These are phyloP conservation scores for Pseudohalonectria lignicola DNA, from an alignment of 2,329 filamentous ascomycete genomes.

Conservation along the genomic window DNA sequence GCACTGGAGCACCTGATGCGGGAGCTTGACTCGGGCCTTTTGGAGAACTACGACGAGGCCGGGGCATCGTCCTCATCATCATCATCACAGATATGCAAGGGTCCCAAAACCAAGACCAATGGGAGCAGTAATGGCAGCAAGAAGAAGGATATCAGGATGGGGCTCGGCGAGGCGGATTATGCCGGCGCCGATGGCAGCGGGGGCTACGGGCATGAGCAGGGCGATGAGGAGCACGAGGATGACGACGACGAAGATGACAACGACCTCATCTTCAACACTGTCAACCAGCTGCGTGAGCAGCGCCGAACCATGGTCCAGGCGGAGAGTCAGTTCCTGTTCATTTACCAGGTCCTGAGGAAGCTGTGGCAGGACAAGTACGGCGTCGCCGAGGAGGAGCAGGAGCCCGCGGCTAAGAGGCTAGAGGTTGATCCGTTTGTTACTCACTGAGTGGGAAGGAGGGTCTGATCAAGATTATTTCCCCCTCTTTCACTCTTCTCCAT, in stretches of 20 bases:
- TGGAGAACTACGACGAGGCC: conserved; percentile 35
- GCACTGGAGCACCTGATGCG: conserved; percentile 83
- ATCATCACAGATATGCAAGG: no score
- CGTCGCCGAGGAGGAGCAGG: conserved; percentile 18
- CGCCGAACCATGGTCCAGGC: conserved; percentile 93
- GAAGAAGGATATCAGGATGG: no score
- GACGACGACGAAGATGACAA: conserved; percentile 16
- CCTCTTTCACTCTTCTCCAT: not conserved
- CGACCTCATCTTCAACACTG: conserved; percentile 54
- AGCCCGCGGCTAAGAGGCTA: conserved; percentile 41
- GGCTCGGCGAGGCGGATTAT: not conserved
- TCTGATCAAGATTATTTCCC: conserved; percentile 3
- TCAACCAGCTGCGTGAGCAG: conserved; percentile 75
- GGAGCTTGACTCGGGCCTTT: conserved; percentile 65
- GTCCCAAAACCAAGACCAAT: no score
- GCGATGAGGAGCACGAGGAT: not conserved
- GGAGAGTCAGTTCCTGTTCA: conserved; percentile 71
- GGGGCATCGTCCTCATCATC: not conserved
- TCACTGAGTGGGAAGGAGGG: conserved; percentile 5
- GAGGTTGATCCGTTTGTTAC: conserved; percentile 36
- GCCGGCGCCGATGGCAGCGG: not conserved
- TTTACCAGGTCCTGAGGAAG: conserved; percentile 77
- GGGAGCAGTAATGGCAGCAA: no score
- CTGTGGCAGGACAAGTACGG: conserved; percentile 59
- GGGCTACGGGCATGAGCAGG: not conserved